These are phyloP conservation scores for Graphilbum ipis-grandicollis DNA, from an alignment of 2,329 filamentous ascomycete species.

Conservation along the genomic window DNA sequence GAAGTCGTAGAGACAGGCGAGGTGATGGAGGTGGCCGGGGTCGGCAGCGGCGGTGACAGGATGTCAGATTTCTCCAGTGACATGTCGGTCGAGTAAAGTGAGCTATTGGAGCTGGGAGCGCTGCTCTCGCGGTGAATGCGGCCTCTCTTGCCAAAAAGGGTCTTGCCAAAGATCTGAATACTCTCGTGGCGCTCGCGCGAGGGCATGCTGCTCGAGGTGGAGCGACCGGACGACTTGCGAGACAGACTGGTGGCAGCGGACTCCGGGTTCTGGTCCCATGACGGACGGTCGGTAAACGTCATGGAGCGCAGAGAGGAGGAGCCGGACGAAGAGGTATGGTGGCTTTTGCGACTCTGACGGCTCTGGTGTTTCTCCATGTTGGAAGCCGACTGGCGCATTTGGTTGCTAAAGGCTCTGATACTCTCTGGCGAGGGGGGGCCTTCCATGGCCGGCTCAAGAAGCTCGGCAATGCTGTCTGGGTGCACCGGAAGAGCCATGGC, in stretches of 20 bases:
- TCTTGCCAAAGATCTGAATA: conserved; percentile 40
- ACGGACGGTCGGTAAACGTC: conserved; percentile 23
- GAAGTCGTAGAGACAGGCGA: too few relatives aligned
- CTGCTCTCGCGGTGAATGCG: conserved; percentile 34
- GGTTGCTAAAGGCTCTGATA: conserved; percentile 38
- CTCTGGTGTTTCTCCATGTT: conserved; percentile 24
- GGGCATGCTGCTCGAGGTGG: conserved; percentile 32
- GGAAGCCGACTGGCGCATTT: conserved; percentile 39
- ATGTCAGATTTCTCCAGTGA: conserved; percentile 14
- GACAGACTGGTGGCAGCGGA: conserved; percentile 19
- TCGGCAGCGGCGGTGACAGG: conserved; percentile 7
- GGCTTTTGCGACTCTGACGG: conserved; percentile 16
- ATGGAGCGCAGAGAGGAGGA: conserved; percentile 35
- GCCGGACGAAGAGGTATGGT: conserved; percentile 33
- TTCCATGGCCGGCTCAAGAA: conserved; percentile 40
- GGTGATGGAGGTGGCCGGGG: conserved; percentile 12
- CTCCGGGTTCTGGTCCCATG: conserved; percentile 33
- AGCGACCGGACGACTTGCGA: conserved; percentile 38
- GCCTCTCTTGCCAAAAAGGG: conserved; percentile 37
- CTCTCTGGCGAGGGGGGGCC: conserved; percentile 43
- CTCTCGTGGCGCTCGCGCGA: conserved; percentile 39
- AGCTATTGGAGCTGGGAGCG: conserved; percentile 28
- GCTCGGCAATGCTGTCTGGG: conserved; percentile 18
- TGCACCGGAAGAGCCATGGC: conserved; percentile 3
- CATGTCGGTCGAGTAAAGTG: conserved; percentile 28